Base-by-base conservation (phyloP, 495 filamentous ascomycete genomes). In the Pyrenula aspistea region DNA sequence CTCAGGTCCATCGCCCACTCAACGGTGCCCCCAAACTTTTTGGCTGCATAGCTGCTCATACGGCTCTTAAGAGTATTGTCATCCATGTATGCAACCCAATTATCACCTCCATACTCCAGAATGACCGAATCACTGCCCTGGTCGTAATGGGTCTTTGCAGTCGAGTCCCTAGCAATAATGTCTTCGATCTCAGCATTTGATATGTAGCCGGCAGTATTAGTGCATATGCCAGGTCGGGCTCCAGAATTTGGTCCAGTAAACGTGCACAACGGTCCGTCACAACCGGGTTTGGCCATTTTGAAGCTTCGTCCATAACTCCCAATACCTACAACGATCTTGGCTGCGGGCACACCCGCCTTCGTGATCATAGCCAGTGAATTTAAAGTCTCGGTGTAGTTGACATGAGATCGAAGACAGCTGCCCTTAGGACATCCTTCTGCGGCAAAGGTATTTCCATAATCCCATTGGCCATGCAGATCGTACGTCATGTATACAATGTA, bases 1-100 rank as follows among this genome's bases (percentile, higher is more conserved):
- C 66, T 53, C 52, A 77, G 56, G 53, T 75, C 72, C 51, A 61
- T 59, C 25, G 74, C 74, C 73, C 73, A 77, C 49, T 76, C 70
- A 8, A 25, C 60, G 2, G 62, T 71, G 10, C 74, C 74, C 2
- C 25, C 61, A 24, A 77, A 66, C 22, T 67, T 64, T 22, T 58
- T 49, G 0, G 2, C n/a, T 51, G 60, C 25, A 53, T 73, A 77
- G 2, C 58, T 25, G 0, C 42, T 22, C 0, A 20, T 51, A 1
- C 70, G 65, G 1, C 19, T 49, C 0, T 12, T 19, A 59, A 69
- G 71, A 48, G 49, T 71, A 10, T 47, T 49, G 24, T 61, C 31
- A 49, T 57, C 58, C 74, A 77, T 77, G 54, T 68, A 78, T 0
- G 65, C 61, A 1, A 76, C 71, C 71, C 70, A 76, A 8, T 75